Percentiles rank a stretch among this genome's conserved stretches.
Conservation (phyloP, 2,329 filamentous ascomycete genomes). For the Trichoderma sp. region DNA sequence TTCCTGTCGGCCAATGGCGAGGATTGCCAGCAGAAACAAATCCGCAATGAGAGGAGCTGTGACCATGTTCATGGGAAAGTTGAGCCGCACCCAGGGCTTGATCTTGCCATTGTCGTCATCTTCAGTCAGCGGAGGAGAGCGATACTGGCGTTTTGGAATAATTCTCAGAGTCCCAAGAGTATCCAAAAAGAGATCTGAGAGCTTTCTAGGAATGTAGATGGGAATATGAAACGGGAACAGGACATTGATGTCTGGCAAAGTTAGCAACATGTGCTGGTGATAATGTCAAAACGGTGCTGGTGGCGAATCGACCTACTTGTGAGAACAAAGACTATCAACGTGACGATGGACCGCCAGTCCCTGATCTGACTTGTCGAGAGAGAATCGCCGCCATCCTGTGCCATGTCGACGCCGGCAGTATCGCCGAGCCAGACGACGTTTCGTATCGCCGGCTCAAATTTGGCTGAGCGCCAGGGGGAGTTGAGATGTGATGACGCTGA, state of each 20-base stretch:
- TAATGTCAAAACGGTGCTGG: neutral
- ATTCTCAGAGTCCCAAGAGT: conserved; percentile 43
- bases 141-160: conserved; percentile 42
- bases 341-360: conserved; percentile 67
- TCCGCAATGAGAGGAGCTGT: conserved; percentile 69
- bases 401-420: neutral
- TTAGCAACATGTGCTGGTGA: neutral
- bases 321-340: conserved; percentile 64
- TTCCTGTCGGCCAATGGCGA: conserved; percentile 64
- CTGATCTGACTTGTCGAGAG: conserved; percentile 44
- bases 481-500: neutral
- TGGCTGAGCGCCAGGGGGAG: neutral
- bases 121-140: conserved; percentile 25
- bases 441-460: neutral
- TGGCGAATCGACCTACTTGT: conserved; percentile 55
- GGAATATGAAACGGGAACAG: conserved; percentile 67
- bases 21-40: conserved; percentile 67
- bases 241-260: conserved; percentile 59
- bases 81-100: conserved; percentile 47
- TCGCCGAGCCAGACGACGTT: neutral
- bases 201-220: conserved; percentile 52
- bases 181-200: conserved; percentile 46
- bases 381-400: neutral
- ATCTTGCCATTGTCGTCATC: conserved; percentile 29
- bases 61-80: conserved; percentile 66